Evolutionary conservation across 495 filamentous ascomycete species (phyloP).

Genomic region (Penicillium argentinense): DNA sequence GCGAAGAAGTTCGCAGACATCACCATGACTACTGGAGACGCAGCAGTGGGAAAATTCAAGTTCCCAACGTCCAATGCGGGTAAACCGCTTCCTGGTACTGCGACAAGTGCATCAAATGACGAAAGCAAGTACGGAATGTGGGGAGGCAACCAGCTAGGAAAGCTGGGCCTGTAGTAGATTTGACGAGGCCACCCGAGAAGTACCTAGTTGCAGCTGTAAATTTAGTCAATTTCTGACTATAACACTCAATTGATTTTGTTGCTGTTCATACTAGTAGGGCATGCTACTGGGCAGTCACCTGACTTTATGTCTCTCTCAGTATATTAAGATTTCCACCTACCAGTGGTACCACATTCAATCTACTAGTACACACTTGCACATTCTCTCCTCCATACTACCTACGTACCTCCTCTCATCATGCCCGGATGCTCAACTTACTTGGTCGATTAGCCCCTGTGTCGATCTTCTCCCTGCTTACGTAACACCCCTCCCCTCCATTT

Average conservation of each 20-base stretch:
- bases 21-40: not conserved
- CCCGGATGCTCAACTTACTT: not conserved
- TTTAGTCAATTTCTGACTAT: not conserved
- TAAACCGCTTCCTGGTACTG: not conserved
- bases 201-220: not conserved
- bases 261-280: not conserved
- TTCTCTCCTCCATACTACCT: not conserved
- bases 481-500: no score
- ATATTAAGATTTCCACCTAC: not conserved
- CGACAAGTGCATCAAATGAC: conserved; percentile 7
- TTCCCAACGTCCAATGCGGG: not conserved
- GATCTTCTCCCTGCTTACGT: no score
- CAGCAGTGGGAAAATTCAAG: conserved; percentile 3
- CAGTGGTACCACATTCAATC: not conserved
- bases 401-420: not conserved
- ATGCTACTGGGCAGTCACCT: not conserved
- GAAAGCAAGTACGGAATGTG: conserved; percentile 3
- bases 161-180: conserved; percentile 6
- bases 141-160: conserved; percentile 4
- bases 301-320: not conserved
- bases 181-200: not conserved
- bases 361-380: not conserved
- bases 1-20: not conserved
- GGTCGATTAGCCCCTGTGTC: no score
- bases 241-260: not conserved